Base-by-base conservation (phyloP, 345 rosid species). In the Cochlearia excelsa region DNA sequence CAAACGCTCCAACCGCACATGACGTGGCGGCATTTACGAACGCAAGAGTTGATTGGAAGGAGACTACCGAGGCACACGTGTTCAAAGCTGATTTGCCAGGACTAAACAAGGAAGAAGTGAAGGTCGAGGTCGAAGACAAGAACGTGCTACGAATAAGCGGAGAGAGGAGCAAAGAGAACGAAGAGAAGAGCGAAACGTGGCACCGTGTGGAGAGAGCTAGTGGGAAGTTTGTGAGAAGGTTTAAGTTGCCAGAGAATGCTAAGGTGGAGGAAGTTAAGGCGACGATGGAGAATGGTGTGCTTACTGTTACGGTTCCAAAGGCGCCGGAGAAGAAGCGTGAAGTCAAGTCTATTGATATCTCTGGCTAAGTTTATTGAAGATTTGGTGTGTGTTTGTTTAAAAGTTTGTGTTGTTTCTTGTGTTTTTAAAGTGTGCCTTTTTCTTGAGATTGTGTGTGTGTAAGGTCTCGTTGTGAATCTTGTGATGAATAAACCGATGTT, bases 141-240 rank as follows among this genome's bases (percentile, higher is more conserved):
- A 57, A 58, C 1, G 48, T 70, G 7, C 66, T 70, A 26, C 73
- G 62, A 66, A 75, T 70, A 2, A 70, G 73, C 0, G 73, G 75
- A n/a, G 75, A 70, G 38, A 70, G 79, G 56, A 52, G 52, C 44
- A 57, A 28, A 3, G 75, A 66, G 62, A 51, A 47, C 2, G 73
- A 71, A 37, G 73, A 75, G 51, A 71, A 66, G 73, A 75, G 31
- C 28, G 69, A 68, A 28, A 73, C 57, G 66, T 73, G 77, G 77
- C 77, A 68, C 49, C 66, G 72, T 16, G 56, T 72, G 31, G 69
- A 73, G 65, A 51, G 69, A 46, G 11, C 54, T 0, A 54, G 43
- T 27, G 74, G 77, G 39, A 69, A 69, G 71, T 74, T 69, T 3
- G 5, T 59, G 71, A 59, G 78, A 60, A 63, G 63, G 58, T 74